Evolutionary conservation across 345 rosid species (phyloP).

Genomic region (Excoecaria cochinchinensis): DNA sequence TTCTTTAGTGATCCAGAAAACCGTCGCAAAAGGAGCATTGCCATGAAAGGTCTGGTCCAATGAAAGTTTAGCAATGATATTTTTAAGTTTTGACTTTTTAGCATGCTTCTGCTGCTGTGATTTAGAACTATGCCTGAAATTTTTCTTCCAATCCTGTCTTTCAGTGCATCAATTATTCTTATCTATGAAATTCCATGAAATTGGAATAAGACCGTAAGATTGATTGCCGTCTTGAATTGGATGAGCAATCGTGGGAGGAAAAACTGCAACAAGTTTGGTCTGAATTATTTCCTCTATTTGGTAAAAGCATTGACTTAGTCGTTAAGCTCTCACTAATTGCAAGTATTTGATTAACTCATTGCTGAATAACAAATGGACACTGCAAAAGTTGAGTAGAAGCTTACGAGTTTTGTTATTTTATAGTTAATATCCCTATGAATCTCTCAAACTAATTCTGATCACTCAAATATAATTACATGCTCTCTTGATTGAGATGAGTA

Average conservation of each 20-base stretch:
- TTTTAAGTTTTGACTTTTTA: not conserved
- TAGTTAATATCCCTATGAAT: not conserved
- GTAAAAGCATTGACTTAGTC: not conserved
- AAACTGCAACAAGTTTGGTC: not conserved
- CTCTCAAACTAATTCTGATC: not conserved
- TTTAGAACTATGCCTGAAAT: not conserved
- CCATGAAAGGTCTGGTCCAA: slow-evolving; percentile 73
- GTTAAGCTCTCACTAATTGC: not conserved
- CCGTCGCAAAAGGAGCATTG: slow-evolving; percentile 71
- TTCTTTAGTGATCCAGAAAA: slow-evolving; percentile 83
- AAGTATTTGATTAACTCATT: not conserved
- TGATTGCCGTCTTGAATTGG: not conserved
- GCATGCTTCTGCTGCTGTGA: not conserved
- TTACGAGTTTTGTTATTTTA: not conserved
- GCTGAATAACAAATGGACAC: not conserved
- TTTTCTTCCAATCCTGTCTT: not conserved
- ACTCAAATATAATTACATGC: not conserved
- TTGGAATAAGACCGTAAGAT: not conserved
- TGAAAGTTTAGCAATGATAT: not conserved
- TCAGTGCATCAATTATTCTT: not conserved
- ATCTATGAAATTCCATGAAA: not conserved
- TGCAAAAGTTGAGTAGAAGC: not conserved
- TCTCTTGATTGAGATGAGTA: not conserved
- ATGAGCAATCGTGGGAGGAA: too few species aligned
- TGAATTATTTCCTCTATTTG: not conserved